phyloP scores from a whole-genome alignment of 495 filamentous ascomycete genomes.

The Filosporella fistucella region DNA sequence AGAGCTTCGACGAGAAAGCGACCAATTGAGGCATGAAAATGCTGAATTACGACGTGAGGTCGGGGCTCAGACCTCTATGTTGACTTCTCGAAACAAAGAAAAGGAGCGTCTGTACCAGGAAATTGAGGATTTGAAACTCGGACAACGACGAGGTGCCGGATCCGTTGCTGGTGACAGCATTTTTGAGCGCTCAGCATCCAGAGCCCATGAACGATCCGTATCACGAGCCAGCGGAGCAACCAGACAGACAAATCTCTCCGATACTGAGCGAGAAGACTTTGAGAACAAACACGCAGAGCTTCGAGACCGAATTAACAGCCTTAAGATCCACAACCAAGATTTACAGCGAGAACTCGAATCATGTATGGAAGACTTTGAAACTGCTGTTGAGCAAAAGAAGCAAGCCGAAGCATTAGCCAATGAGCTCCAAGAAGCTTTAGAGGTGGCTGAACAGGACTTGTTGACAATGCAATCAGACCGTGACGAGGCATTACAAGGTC shows the following conservation, averaged over 20 bases:
- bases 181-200: constrained; percentile 86
- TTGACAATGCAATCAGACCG: constrained; percentile 79
- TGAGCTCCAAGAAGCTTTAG: constrained; percentile 71
- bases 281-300: constrained; percentile 79
- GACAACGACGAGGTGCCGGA: constrained; percentile 60
- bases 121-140: constrained; percentile 92
- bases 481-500: constrained; percentile 74
- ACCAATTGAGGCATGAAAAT: constrained; percentile 85
- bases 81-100: constrained; percentile 91
- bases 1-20: constrained; percentile 55
- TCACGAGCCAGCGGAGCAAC: constrained; percentile 70
- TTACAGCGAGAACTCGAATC: constrained; percentile 71
- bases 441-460: constrained; percentile 72
- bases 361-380: constrained; percentile 60
- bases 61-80: constrained; percentile 94
- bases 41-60: constrained; percentile 88
- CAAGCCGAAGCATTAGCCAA: constrained; percentile 54
- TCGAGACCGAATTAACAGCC: constrained; percentile 77
- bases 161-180: constrained; percentile 81
- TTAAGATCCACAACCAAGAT: constrained; percentile 81
- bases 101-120: constrained; percentile 93
- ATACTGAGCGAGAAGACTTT: constrained; percentile 78
- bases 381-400: constrained; percentile 49
- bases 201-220: constrained; percentile 60
- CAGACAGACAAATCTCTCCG: constrained; percentile 63